Conservation (phyloP, 768 basidiomycete genomes). For the Leccinum subtestaceum region DNA sequence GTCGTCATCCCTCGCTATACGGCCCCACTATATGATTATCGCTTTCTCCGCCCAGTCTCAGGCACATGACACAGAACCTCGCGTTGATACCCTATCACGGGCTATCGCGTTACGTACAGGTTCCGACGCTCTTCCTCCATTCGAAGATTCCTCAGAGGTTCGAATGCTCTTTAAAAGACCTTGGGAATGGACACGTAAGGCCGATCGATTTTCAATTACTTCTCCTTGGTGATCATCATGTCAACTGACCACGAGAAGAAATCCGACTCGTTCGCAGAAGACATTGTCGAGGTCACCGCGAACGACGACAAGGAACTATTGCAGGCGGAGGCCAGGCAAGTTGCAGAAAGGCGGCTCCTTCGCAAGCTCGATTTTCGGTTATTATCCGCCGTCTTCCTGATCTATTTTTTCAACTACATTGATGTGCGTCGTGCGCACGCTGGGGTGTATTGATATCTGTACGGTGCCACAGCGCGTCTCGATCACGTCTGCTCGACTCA, state of each 20-base stretch:
- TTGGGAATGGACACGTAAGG: not conserved
- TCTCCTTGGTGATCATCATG: constrained; percentile 8
- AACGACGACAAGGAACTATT: not conserved
- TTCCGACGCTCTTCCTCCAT: not conserved
- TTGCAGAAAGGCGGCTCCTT: not conserved
- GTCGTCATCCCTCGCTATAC: no score
- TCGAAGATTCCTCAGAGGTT: not conserved
- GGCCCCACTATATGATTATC: no score
- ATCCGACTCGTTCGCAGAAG: constrained; percentile 5
- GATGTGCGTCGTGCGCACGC: not conserved
- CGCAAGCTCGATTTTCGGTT: not conserved
- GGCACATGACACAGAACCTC: not conserved
- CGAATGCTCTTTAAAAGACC: not conserved
- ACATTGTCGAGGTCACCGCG: not conserved
- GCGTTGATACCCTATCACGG: not conserved
- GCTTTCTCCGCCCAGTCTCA: no score
- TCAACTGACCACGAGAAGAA: constrained; percentile 18
- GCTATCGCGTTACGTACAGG: not conserved
- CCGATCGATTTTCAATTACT: not conserved
- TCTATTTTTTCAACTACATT: not conserved
- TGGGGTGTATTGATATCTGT: not conserved
- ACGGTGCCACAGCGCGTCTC: not conserved
- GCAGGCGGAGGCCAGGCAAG: not conserved
- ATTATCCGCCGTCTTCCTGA: not conserved
- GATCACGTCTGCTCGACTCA: not conserved